Evolutionary conservation across 257 asterid species (phyloP).

Genomic region (Ilex asprella): DNA sequence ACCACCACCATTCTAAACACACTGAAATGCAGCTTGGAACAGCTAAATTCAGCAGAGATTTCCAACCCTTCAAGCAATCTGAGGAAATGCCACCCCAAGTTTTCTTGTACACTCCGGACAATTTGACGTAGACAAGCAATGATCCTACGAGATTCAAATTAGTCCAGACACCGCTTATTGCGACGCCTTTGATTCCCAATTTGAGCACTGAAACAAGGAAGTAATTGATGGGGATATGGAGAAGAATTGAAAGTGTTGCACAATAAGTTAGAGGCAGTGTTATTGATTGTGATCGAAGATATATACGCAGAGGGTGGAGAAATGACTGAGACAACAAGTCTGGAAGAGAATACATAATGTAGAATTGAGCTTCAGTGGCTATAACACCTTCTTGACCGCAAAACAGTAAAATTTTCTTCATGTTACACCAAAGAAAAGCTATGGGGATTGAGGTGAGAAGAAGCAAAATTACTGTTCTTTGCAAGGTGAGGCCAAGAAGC

Average conservation of each 20-base stretch:
- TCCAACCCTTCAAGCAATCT: conserved; percentile 62
- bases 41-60: conserved; percentile 42
- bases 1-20: conserved; percentile 96
- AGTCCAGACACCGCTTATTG: conserved; percentile 55
- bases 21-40: conserved; percentile 81
- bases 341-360: conserved; percentile 48
- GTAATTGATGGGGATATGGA: conserved; percentile 60
- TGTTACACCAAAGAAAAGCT: conserved; percentile 60
- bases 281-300: conserved; percentile 68
- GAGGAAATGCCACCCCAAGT: conserved; percentile 50
- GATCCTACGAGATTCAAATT: conserved; percentile 50
- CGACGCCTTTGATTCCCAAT: conserved; percentile 58
- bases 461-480: conserved; percentile 55
- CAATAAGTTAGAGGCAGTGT: conserved; percentile 66
- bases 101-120: conserved; percentile 44
- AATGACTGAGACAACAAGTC: conserved; percentile 56
- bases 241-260: conserved; percentile 44
- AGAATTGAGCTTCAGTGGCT: conserved; percentile 54
- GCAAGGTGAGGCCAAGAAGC: conserved; percentile 60
- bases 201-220: conserved; percentile 42
- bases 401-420: conserved; percentile 39
- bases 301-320: conserved; percentile 60
- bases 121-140: conserved; percentile 31
- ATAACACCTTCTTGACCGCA: conserved; percentile 57
- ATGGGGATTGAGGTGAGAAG: conserved; percentile 48